phyloP scores from a whole-genome alignment of 1,139 yeast species.

The Taphrina wiesneri region DNA sequence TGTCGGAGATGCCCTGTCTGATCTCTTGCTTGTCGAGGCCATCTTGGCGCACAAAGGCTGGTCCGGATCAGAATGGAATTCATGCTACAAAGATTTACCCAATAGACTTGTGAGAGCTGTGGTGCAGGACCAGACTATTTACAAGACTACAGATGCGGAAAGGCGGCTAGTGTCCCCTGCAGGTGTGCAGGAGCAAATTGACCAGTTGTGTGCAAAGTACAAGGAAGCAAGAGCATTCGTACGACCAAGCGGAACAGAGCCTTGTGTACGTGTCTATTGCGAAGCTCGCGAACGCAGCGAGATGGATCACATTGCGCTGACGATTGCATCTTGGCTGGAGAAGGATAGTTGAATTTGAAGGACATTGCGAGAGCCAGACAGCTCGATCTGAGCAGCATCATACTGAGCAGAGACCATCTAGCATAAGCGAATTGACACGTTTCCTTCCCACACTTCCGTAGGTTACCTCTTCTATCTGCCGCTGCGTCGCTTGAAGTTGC shows the following conservation, averaged over 20 bases:
- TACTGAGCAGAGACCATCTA: not conserved
- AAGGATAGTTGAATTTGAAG: not conserved
- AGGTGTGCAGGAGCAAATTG: constrained; percentile 75
- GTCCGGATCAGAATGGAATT: constrained; percentile 73
- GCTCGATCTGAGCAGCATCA: not conserved
- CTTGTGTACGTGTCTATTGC: constrained; percentile 86
- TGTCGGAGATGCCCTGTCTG: constrained; percentile 96
- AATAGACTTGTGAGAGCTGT: constrained; percentile 76
- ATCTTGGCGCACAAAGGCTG: constrained; percentile 60
- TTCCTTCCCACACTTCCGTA: not conserved
- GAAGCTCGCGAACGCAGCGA: constrained; percentile 66
- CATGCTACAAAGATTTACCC: constrained; percentile 78
- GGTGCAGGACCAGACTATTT: constrained; percentile 76
- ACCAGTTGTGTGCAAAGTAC: constrained; percentile 60
- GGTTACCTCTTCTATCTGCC: not conserved
- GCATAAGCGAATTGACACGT: not conserved
- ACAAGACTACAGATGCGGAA: constrained; percentile 85
- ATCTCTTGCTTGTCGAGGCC: constrained; percentile 71
- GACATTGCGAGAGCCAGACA: not conserved
- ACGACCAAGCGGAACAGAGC: constrained; percentile 97
- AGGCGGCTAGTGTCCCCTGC: constrained; percentile 72
- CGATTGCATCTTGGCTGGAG: constrained; percentile 46
- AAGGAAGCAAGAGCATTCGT: constrained; percentile 81
- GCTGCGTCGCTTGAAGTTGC: too few relatives aligned
- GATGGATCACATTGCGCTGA: constrained; percentile 58